phyloP scores from a whole-genome alignment of 1,284 basidiomycete genomes.

The Cryptococcus hybrid region DNA sequence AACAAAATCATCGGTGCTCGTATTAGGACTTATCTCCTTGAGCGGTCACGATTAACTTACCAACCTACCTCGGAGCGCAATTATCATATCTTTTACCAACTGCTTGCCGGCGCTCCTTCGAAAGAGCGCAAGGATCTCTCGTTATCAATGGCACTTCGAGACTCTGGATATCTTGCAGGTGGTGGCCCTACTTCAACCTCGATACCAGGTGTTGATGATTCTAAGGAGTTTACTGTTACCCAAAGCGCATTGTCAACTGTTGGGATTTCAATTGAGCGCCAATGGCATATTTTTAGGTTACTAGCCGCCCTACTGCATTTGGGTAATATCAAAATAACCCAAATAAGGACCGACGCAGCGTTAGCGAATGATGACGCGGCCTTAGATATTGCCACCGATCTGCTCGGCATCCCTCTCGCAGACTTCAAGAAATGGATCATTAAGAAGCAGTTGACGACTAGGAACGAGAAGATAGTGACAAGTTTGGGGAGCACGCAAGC shows the following conservation, averaged over 20 bases:
- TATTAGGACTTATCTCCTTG: slow-evolving; percentile 95
- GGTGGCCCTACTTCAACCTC: slow-evolving; percentile 82
- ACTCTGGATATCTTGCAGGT: slow-evolving; percentile 92
- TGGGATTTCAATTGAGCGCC: slow-evolving; percentile 93
- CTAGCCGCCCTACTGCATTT: slow-evolving; percentile 92
- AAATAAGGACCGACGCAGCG: slow-evolving; percentile 75
- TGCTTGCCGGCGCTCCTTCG: slow-evolving; percentile 92
- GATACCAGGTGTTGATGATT: slow-evolving; percentile 91
- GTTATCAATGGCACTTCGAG: slow-evolving; percentile 72
- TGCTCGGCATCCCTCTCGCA: slow-evolving; percentile 84
- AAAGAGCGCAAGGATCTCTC: slow-evolving; percentile 95
- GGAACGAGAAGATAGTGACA: slow-evolving; percentile 94
- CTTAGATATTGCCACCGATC: slow-evolving; percentile 75
- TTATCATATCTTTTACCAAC: slow-evolving; percentile 99
- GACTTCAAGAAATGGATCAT: slow-evolving; percentile 99
- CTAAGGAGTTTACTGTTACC: slow-evolving; percentile 89
- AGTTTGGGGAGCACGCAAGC: slow-evolving; percentile 83
- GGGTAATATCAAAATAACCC: slow-evolving; percentile 90
- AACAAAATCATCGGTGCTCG: slow-evolving; percentile 97
- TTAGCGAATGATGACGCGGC: slow-evolving; percentile 81
- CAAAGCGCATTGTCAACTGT: slow-evolving; percentile 95
- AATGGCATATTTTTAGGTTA: slow-evolving; percentile 96
- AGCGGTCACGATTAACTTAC: slow-evolving; percentile 95
- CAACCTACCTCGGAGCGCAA: slow-evolving; percentile 96
- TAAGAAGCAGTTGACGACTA: slow-evolving; percentile 93